phyloP scores from a whole-genome alignment of 179 eudicot genomes.

The Heliamphora pulchella region DNA sequence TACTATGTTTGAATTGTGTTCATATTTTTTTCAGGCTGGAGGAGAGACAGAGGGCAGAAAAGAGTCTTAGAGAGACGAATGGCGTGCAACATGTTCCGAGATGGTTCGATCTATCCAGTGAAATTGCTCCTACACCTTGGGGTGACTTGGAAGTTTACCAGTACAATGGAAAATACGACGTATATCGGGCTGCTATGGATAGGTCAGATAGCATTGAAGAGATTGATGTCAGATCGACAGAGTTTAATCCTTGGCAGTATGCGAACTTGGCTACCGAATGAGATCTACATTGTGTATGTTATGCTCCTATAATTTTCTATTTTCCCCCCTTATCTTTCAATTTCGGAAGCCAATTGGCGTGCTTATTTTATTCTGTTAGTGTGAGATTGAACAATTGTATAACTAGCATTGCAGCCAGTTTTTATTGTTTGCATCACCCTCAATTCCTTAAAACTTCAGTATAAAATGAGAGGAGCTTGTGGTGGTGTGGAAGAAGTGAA shows the following conservation, averaged over 20 bases:
- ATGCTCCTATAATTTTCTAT: neutral
- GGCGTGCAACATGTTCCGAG: slow-evolving; percentile 47
- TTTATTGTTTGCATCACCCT: no score
- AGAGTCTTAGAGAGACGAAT: slow-evolving; percentile 48
- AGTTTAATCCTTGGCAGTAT: slow-evolving; percentile 70
- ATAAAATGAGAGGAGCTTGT: no score
- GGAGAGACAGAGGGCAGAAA: slow-evolving; percentile 72
- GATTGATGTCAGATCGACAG: slow-evolving; percentile 29
- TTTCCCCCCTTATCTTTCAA: neutral
- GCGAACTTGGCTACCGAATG: slow-evolving; percentile 37
- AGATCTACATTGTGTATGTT: slow-evolving; percentile 6
- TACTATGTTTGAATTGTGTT: neutral
- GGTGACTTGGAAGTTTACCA: slow-evolving; percentile 61
- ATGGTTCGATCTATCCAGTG: slow-evolving; percentile 51
- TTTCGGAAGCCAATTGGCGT: neutral
- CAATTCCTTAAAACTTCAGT: no score
- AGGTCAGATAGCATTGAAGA: slow-evolving; percentile 26
- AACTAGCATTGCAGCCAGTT: no score
- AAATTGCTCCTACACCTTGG: slow-evolving; percentile 61
- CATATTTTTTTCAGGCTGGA: slow-evolving; percentile 37
- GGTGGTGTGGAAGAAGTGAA: no score
- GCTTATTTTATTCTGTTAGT: neutral
- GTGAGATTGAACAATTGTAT: neutral
- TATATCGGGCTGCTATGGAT: slow-evolving; percentile 37
- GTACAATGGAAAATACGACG: slow-evolving; percentile 52